Base-by-base conservation (phyloP, 2,329 filamentous ascomycete species). In the Tolypocladium album region DNA sequence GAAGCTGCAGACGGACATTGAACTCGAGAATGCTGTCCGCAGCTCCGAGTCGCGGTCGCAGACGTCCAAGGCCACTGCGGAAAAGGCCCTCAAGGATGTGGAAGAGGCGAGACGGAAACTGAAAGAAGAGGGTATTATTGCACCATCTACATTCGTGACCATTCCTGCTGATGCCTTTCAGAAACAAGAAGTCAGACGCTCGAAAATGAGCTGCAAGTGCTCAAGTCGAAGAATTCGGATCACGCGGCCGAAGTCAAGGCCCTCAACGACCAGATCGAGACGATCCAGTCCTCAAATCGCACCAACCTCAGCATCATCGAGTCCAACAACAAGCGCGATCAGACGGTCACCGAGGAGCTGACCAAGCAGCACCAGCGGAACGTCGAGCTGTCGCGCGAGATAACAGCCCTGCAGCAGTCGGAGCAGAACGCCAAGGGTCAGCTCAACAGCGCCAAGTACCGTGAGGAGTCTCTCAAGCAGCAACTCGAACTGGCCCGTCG, bases 271-370 rank as follows among this genome's bases (percentile, higher is more conserved):
- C 92, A 93, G 67, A 91, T 99, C 67, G 79, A 88, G 56, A 89
- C 90, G 0, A 84, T 99, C 3, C 92, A 99, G 74, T 87, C 90
- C 0, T 94, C 93, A 8, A 97, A 96, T 70, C 88, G 94, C 63
- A 93, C 97, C 64, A 93, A 92, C 17, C 77, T 97, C 5, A 87
- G 89, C 50, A 85, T 97, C 40, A 87, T 97, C 63, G 93, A 97
- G 69, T 88, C 90, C 22, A 97, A 97, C 75, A 90, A 89, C 59
- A 85, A 86, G 12, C 89, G 92, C 43, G 91, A 97, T 70, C 90
- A 96, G 66, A 87, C 87, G 62, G 82, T 99, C 3, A 87, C 90
- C 5, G 87, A 92, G 61, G 94, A 99, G 68, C 82, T 99, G 24
- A 88, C 92, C 47, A 84, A 88, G 58, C 91, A 96, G 68, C 93